phyloP scores from a whole-genome alignment of 2,329 filamentous ascomycete species.

The Fusarium protoensiforme region DNA sequence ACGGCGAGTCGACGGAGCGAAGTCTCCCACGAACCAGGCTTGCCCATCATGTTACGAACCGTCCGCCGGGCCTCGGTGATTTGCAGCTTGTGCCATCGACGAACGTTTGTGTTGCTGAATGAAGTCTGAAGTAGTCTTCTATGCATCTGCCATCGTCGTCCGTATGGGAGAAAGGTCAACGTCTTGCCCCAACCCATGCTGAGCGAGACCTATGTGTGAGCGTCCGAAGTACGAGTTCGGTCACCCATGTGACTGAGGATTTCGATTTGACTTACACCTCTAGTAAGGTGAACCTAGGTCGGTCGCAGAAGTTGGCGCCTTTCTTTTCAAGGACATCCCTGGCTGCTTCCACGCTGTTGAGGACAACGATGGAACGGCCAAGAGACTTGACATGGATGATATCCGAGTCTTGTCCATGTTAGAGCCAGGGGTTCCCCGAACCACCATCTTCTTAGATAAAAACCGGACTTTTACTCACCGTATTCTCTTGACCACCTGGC shows the following conservation, averaged over 20 bases:
- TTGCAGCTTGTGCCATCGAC: conserved; percentile 41
- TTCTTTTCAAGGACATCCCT: conserved; percentile 56
- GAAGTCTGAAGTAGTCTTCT: conserved; percentile 55
- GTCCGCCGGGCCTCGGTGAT: conserved; percentile 36
- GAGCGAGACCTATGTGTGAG: neutral
- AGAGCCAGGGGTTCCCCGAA: neutral
- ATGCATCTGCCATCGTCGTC: conserved; percentile 54
- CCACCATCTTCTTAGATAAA: neutral
- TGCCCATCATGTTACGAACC: conserved; percentile 31
- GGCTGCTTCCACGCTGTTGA: conserved; percentile 47
- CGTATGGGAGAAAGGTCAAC: conserved; percentile 57
- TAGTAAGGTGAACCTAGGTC: conserved; percentile 55
- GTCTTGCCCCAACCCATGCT: conserved; percentile 60
- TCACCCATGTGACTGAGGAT: neutral
- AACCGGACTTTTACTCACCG: conserved; percentile 23
- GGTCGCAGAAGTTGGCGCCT: conserved; percentile 56
- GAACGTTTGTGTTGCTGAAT: conserved; percentile 52
- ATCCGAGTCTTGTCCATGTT: conserved; percentile 41
- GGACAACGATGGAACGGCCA: conserved; percentile 45
- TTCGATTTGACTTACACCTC: conserved; percentile 43
- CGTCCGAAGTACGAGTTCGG: neutral
- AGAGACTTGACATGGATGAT: conserved; percentile 46
- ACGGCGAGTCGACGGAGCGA: conserved; percentile 45
- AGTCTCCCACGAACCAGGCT: conserved; percentile 38
- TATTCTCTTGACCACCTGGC: conserved; percentile 43